Percentiles rank a stretch among this genome's conserved stretches.
Evolutionary conservation across 73 alveolate species (phyloP).

Genomic region (Symbiodinium natans): DNA sequence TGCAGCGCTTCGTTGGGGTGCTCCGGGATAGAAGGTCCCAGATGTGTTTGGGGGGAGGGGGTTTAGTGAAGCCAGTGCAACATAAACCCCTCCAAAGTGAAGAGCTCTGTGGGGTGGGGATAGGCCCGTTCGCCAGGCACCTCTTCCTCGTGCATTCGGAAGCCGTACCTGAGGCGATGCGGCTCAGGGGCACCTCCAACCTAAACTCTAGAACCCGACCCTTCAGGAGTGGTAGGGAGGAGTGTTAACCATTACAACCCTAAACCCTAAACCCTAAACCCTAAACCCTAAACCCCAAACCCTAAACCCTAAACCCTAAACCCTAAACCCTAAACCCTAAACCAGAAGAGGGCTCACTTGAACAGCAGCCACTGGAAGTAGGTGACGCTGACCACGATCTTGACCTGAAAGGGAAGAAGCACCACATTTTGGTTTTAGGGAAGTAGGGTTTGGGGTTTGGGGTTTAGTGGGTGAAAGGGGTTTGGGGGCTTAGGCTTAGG

Average conservation of each 20-base stretch:
- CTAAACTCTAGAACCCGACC: neutral
- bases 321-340: neutral
- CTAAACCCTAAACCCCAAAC: neutral
- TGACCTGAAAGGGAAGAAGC: neutral
- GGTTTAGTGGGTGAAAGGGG: too few relatives aligned
- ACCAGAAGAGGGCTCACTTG: slow-evolving; percentile 10
- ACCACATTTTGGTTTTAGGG: neutral
- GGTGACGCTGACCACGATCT: slow-evolving; percentile 90
- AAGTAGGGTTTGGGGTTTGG: too few relatives aligned
- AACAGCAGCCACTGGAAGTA: slow-evolving; percentile 83
- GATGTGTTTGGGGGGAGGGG: too few relatives aligned
- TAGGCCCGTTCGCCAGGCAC: too few relatives aligned
- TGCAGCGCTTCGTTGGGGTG: too few relatives aligned
- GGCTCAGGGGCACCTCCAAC: neutral
- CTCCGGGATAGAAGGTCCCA: too few relatives aligned
- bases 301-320: neutral
- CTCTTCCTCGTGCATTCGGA: slow-evolving; percentile 57
- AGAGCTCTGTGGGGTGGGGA: too few relatives aligned
- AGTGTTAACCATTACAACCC: too few relatives aligned
- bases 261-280: neutral
- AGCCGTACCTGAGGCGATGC: slow-evolving; percentile 23
- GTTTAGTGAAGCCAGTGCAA: too few relatives aligned
- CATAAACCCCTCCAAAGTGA: too few relatives aligned
- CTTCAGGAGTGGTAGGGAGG: too few relatives aligned
- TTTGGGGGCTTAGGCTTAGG: neutral